Evolutionary conservation across 2,329 filamentous ascomycete genomes (phyloP).

Genomic region (Claviceps fusiformis): DNA sequence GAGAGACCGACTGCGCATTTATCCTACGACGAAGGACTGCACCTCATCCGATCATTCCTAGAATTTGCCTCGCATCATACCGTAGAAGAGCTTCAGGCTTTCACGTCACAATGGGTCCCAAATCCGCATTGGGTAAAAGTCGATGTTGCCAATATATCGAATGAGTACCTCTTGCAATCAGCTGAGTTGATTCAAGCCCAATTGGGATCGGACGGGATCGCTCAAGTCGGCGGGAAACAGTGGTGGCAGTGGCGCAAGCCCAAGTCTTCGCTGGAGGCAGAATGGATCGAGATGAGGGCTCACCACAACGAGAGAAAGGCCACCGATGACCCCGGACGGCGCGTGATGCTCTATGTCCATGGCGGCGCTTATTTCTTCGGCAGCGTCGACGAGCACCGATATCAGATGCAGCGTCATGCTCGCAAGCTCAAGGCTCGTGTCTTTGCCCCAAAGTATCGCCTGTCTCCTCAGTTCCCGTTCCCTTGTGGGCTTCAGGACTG

Average conservation of each 20-base stretch:
- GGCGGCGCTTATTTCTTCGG: constrained; percentile 94
- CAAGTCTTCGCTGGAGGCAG: constrained; percentile 54
- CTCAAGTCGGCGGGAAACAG: constrained; percentile 62
- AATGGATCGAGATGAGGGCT: constrained; percentile 93
- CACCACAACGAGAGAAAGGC: constrained; percentile 57
- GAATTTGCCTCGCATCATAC: constrained; percentile 75
- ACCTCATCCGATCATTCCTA: constrained; percentile 77
- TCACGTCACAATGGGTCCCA: constrained; percentile 85
- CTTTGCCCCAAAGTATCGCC: constrained; percentile 72
- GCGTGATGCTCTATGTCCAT: constrained; percentile 88
- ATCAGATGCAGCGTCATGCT: constrained; percentile 92
- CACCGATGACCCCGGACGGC: constrained; percentile 43
- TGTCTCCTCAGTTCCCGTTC: constrained; percentile 90
- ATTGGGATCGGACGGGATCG: constrained; percentile 63
- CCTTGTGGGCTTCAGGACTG: constrained; percentile 88
- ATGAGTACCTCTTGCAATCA: constrained; percentile 48
- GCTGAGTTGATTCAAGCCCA: constrained; percentile 57
- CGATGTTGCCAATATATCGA: constrained; percentile 52
- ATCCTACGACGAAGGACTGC: constrained; percentile 85
- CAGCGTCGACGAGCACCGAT: constrained; percentile 91
- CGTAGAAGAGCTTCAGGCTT: constrained; percentile 84
- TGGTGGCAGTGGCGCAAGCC: constrained; percentile 85
- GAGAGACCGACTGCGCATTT: constrained; percentile 81
- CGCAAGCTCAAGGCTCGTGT: constrained; percentile 84
- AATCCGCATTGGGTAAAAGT: constrained; percentile 77